phyloP scores from a whole-genome alignment of 495 filamentous ascomycete species.

The Talaromyces wortmannii region DNA sequence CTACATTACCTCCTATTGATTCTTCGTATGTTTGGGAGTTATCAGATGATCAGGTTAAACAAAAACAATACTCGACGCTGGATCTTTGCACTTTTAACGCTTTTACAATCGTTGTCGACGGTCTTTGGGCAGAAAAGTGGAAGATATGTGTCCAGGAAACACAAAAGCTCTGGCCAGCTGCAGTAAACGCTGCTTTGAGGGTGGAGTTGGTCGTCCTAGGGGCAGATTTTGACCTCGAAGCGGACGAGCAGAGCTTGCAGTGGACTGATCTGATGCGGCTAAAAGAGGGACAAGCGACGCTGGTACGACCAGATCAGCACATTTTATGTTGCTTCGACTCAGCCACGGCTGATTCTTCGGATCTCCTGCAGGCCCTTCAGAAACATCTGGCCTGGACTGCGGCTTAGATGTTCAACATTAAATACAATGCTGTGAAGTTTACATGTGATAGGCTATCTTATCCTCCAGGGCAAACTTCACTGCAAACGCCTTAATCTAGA shows the following conservation, averaged over 20 bases:
- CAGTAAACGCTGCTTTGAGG: constrained; percentile 1
- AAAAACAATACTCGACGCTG: constrained; percentile 20
- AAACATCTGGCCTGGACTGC: constrained; percentile 8
- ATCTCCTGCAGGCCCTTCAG: constrained; percentile 4
- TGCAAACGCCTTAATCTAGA: no score
- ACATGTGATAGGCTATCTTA: no score
- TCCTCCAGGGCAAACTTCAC: no score
- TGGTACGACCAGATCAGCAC: constrained; percentile 32
- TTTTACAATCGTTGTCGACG: constrained; percentile 20
- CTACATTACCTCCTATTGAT: constrained; percentile 15
- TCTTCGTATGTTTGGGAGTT: constrained; percentile 21
- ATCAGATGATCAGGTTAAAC: constrained; percentile 6
- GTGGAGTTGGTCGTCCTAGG: constrained; percentile 5
- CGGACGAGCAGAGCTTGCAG: not conserved
- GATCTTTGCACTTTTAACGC: constrained; percentile 20
- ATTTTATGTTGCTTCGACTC: constrained; percentile 14
- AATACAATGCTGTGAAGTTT: no score
- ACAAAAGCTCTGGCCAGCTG: not conserved
- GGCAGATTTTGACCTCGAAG: constrained; percentile 12
- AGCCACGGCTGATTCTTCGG: not conserved
- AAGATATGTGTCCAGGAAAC: not conserved
- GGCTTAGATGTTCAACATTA: not conserved
- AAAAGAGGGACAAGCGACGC: constrained; percentile 11
- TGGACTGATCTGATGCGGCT: constrained; percentile 15
- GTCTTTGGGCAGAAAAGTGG: not conserved